Evolutionary conservation across 2,329 filamentous ascomycete genomes (phyloP).

Genomic region (Colletotrichum incanum): DNA sequence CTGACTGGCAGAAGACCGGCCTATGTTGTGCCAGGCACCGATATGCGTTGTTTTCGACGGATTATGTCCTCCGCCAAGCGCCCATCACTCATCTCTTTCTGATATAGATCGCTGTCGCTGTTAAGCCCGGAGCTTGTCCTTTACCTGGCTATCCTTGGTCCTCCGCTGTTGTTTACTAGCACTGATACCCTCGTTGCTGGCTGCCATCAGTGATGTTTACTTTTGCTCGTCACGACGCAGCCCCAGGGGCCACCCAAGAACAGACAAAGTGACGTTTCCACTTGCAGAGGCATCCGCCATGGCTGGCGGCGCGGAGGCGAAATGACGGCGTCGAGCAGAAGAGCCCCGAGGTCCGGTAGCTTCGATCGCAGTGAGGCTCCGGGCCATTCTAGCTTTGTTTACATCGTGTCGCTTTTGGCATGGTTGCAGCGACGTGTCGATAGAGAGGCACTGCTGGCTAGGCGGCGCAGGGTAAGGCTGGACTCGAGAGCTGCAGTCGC

Average conservation of each 20-base stretch:
- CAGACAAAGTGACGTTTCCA: slow-evolving; percentile 29
- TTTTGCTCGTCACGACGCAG: slow-evolving; percentile 3
- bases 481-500: slow-evolving; percentile 29
- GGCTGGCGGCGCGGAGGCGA: slow-evolving; percentile 23
- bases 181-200: slow-evolving; percentile 11
- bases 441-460: slow-evolving; percentile 10
- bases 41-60: slow-evolving; percentile 8
- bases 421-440: slow-evolving; percentile 34
- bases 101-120: slow-evolving; percentile 28
- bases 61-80: slow-evolving; percentile 4
- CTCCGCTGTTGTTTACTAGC: slow-evolving; percentile 17
- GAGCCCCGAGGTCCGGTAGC: slow-evolving; percentile 15
- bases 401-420: slow-evolving; percentile 36
- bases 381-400: slow-evolving; percentile 37
- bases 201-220: slow-evolving; percentile 16
- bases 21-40: slow-evolving; percentile 1
- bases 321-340: slow-evolving; percentile 28
- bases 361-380: slow-evolving; percentile 34
- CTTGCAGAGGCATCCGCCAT: slow-evolving; percentile 20
- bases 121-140: slow-evolving; percentile 25
- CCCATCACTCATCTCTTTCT: slow-evolving; percentile 23
- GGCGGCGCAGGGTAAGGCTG: slow-evolving; percentile 37
- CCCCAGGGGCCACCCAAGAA: slow-evolving; percentile 26
- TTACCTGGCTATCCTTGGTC: slow-evolving; percentile 29
- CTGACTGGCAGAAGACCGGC: slow-evolving; percentile 21